phyloP scores from a whole-genome alignment of 371 early-diverging fungal species.

The Gilbertella persicaria region DNA sequence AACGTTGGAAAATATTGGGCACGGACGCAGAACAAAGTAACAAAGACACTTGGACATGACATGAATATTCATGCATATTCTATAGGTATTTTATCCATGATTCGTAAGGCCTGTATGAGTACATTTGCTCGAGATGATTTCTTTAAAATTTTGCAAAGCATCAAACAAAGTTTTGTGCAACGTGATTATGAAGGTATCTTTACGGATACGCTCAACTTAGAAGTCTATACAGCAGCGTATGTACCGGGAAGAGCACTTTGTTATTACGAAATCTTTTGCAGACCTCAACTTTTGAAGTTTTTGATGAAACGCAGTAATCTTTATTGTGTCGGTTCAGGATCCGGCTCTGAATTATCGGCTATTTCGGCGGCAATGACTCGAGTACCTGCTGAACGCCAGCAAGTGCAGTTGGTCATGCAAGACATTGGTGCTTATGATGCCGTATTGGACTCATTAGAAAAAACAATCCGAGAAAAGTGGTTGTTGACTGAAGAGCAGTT shows the following conservation, averaged over 20 bases:
- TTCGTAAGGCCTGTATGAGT: slow-evolving; percentile 64
- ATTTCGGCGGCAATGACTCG: slow-evolving; percentile 76
- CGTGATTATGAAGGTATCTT: slow-evolving; percentile 88
- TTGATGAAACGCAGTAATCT: slow-evolving; percentile 46
- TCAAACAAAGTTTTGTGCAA: slow-evolving; percentile 79
- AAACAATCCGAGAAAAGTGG: slow-evolving; percentile 33
- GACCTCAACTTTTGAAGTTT: slow-evolving; percentile 53
- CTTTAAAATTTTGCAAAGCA: slow-evolving; percentile 61
- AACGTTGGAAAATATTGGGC: slow-evolving; percentile 42
- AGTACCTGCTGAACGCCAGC: slow-evolving; percentile 46
- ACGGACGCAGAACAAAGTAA: slow-evolving; percentile 61
- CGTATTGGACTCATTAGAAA: slow-evolving; percentile 38
- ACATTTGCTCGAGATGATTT: slow-evolving; percentile 67
- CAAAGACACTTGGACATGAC: not conserved
- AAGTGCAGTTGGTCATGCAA: slow-evolving; percentile 59
- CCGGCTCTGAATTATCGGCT: slow-evolving; percentile 85
- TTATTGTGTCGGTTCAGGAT: slow-evolving; percentile 81
- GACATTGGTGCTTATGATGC: slow-evolving; percentile 73
- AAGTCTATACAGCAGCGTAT: slow-evolving; percentile 86
- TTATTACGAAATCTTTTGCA: slow-evolving; percentile 75
- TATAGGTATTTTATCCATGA: slow-evolving; percentile 65
- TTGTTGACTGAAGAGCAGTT: slow-evolving; percentile 33
- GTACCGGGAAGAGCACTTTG: slow-evolving; percentile 85
- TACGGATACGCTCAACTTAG: slow-evolving; percentile 66
- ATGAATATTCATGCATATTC: not conserved